These are phyloP conservation scores for Eutypa lata DNA, from an alignment of 2,329 filamentous ascomycete species.

Conservation along the genomic window DNA sequence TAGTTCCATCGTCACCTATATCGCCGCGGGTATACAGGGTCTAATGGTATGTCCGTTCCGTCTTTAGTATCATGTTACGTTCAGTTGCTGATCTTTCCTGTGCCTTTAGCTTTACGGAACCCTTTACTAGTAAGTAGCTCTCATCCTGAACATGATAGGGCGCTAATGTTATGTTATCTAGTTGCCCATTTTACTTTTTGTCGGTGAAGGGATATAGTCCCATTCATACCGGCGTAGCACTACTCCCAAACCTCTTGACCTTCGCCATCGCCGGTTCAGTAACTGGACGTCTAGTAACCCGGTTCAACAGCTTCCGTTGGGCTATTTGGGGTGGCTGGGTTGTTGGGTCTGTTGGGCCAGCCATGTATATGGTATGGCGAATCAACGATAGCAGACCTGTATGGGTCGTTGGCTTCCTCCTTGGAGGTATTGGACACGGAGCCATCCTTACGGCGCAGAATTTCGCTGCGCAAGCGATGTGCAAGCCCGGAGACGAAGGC, in stretches of 20 bases:
- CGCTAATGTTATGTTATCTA: constrained; percentile 4
- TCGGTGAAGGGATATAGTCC: constrained; percentile 30
- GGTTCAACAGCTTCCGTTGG: constrained; percentile 34
- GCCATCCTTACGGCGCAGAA: constrained; percentile 37
- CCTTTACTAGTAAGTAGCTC: constrained; percentile 21
- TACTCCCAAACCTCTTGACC: constrained; percentile 30
- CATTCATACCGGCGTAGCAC: constrained; percentile 30
- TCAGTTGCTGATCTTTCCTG: constrained; percentile 3
- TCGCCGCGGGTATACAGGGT: constrained; percentile 30
- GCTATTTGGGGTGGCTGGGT: constrained; percentile 36
- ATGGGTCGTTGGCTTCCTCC: constrained; percentile 33
- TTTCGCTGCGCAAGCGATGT: constrained; percentile 37
- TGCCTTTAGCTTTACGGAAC: constrained; percentile 17
- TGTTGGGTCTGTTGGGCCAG: constrained; percentile 10
- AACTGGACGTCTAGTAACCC: constrained; percentile 22
- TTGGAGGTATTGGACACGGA: constrained; percentile 35
- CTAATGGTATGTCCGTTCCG: constrained; percentile 24
- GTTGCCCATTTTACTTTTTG: constrained; percentile 35
- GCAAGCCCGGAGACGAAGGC: constrained; percentile 32
- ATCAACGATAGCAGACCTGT: constrained; percentile 21
- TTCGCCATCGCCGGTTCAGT: constrained; percentile 30
- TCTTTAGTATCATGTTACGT: neutral
- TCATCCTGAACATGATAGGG: neutral
- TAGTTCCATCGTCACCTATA: constrained; percentile 27
- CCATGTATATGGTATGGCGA: constrained; percentile 15